Base-by-base conservation (phyloP, 352 stramenopile species). In the Blastocystis sp. region DNA sequence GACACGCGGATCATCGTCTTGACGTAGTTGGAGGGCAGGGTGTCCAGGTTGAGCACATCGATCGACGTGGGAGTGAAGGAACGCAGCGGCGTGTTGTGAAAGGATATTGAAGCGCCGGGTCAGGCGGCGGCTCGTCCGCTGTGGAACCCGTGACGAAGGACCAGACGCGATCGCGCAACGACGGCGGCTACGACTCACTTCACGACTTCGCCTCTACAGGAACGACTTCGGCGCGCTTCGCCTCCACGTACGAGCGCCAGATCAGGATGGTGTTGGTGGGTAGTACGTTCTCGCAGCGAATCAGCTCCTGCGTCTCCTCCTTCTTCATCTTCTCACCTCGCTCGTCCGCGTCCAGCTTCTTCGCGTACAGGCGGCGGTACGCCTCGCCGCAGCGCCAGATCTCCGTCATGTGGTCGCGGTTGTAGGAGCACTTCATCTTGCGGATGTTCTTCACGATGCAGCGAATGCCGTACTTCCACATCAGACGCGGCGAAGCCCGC, bases 371-470 rank as follows among this genome's bases (percentile, higher is more conserved):
- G 12, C 70, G 24, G 51, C 37, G 51, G 45, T 85, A 85, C n/a
- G 33, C 16, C 35, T 69, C 51, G 2, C 74, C 74, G 6, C 13
- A 24, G 2, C 21, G 31, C 74, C 74, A 85, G 50, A 85, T 85
- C 13, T 29, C 41, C n/a, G 55, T 39, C 21, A 85, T 50, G 45
- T 85, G 26, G 2, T 4, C 37, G 10, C 61, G 74, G 35, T 85
- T 85, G 31, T 85, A 85, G 4, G 74, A 67, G 61, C 74, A 85
- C 55, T 85, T 85, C 31, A 85, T 19, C 61, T 62, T 62, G 29
- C 74, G 74, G 61, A 85, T 85, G 29, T 85, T 85, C 24, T 55
- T 50, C 33, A 85, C 66, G 21, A 85, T 69, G 37, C 74, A 85
- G 19, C 39, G 50, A 33, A 85, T 85, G 3, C 74, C 74, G 45